Percentiles rank a stretch among this genome's conserved stretches.
phyloP scores from a whole-genome alignment of 305 asterid genomes.

The Fraxinus platypoda region DNA sequence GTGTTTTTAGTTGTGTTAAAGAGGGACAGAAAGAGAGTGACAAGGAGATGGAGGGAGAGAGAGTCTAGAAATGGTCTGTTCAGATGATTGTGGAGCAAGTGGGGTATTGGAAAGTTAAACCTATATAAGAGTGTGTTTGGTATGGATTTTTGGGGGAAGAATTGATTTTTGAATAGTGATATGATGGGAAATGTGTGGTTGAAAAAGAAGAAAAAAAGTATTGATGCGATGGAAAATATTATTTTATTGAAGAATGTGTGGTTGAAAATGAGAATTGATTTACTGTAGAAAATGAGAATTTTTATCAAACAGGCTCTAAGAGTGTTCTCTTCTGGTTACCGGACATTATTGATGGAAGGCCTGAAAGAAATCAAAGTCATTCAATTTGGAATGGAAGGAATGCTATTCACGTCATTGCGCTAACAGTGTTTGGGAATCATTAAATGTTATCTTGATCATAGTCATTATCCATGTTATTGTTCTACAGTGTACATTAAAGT shows the following conservation, averaged over 20 bases:
- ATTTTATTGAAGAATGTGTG: no score
- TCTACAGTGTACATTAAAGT: neutral
- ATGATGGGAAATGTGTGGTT: no score
- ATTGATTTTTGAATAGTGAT: no score
- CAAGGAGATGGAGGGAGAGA: neutral
- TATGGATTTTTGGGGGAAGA: no score
- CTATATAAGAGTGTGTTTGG: neutral
- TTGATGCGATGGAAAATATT: no score
- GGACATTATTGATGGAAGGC: neutral
- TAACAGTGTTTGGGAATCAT: neutral
- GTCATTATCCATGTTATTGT: neutral
- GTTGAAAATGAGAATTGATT: no score
- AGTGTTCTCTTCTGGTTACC: neutral
- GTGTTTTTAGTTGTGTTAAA: neutral
- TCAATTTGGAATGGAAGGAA: neutral
- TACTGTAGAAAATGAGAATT: no score
- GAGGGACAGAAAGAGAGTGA: neutral
- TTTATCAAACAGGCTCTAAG: no score
- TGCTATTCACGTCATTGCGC: neutral
- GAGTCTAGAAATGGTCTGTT: neutral
- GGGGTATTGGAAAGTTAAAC: neutral
- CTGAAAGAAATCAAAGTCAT: neutral
- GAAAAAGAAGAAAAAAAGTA: no score
- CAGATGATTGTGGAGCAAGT: neutral
- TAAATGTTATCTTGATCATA: neutral